Percentiles rank a stretch among this genome's conserved stretches.
Conservation (phyloP, 2,329 filamentous ascomycete genomes). For the Seiridium cupressi region DNA sequence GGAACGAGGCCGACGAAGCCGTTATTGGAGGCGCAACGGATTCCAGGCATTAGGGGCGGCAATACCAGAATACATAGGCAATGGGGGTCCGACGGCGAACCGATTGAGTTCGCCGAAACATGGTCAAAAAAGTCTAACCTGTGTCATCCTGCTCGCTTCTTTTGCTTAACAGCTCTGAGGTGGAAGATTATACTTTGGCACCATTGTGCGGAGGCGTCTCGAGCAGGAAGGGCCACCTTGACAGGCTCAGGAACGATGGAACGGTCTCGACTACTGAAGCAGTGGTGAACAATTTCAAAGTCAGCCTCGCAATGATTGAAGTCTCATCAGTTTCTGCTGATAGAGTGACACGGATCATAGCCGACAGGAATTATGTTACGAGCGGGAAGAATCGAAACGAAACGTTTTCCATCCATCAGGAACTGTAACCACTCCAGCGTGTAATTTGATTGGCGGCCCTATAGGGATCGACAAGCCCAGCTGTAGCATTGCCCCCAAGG, state of each 20-base stretch:
- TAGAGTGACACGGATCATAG: too few relatives aligned
- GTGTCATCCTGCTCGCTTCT: too few relatives aligned
- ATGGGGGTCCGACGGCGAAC: background rate
- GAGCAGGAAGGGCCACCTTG: background rate
- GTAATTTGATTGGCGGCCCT: slow-evolving; percentile 12
- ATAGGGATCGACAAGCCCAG: slow-evolving; percentile 5
- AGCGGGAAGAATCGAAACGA: background rate
- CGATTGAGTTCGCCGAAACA: background rate
- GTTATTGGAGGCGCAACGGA: too few relatives aligned
- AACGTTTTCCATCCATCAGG: background rate
- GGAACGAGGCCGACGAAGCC: too few relatives aligned
- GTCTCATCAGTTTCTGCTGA: too few relatives aligned
- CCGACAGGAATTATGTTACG: background rate
- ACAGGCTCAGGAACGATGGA: slow-evolving; percentile 1
- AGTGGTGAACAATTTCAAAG: background rate
- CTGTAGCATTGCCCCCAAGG: background rate
- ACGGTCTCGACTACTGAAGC: background rate
- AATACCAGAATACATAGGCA: background rate
- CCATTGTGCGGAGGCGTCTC: background rate
- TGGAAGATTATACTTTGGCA: background rate
- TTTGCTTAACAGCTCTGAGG: background rate
- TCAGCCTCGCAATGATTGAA: background rate
- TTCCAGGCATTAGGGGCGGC: background rate
- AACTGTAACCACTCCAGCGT: too few relatives aligned
- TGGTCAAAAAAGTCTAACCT: too few relatives aligned